phyloP scores from a whole-genome alignment of 176 grass and related monocot genomes.

The Dactylis glomerata region DNA sequence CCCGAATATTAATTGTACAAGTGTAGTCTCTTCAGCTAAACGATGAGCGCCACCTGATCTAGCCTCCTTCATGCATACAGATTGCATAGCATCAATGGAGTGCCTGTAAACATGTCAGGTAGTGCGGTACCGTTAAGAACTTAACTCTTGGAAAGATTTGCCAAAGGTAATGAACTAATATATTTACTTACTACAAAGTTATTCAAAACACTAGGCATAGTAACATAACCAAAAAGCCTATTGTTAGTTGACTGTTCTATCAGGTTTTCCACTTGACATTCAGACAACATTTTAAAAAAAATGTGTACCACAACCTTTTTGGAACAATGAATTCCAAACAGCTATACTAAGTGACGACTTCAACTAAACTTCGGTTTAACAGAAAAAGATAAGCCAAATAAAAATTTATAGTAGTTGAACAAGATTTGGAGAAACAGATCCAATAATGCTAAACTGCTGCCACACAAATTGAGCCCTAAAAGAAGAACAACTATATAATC shows the following conservation, averaged over 20 bases:
- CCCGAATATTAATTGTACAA: constrained; percentile 90
- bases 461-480: background rate
- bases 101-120: constrained; percentile 56
- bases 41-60: constrained; percentile 33
- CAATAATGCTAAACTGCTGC: background rate
- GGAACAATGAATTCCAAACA: constrained; percentile 11
- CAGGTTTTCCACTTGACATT: background rate
- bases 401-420: background rate
- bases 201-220: constrained; percentile 5
- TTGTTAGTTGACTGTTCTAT: background rate
- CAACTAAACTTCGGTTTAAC: constrained; percentile 6
- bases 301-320: background rate
- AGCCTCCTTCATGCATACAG: constrained; percentile 76
- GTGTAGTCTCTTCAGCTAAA: constrained; percentile 80
- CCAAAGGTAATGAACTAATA: constrained; percentile 1
- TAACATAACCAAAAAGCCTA: constrained; percentile 11
- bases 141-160: background rate
- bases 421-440: background rate
- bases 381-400: background rate
- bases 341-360: background rate
- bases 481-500: background rate
- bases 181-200: background rate
- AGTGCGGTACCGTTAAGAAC: constrained; percentile 6
- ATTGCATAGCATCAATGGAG: constrained; percentile 93
- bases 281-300: background rate